Evolutionary conservation across 768 basidiomycete genomes (phyloP).

Genomic region (Infundibulicybe gibba): DNA sequence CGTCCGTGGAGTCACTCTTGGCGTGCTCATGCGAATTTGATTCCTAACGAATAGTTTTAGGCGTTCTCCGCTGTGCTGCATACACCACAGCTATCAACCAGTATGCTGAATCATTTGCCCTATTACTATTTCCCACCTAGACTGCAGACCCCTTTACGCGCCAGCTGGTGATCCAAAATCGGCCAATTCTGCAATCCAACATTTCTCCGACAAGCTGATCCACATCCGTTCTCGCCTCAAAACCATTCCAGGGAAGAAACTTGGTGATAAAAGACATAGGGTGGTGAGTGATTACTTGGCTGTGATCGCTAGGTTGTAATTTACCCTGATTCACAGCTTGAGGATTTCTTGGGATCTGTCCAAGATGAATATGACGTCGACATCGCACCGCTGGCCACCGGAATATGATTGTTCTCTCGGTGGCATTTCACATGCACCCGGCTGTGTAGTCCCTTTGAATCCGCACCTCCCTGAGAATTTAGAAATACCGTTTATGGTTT

Average conservation of each 20-base stretch:
- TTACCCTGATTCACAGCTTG: slow-evolving; percentile 39
- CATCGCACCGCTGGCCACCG: not conserved
- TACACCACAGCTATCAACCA: slow-evolving; percentile 54
- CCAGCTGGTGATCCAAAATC: slow-evolving; percentile 43
- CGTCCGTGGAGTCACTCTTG: too few species aligned
- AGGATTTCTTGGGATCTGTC: slow-evolving; percentile 57
- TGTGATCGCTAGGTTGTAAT: not conserved
- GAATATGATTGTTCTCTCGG: too few species aligned
- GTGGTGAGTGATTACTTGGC: slow-evolving; percentile 38
- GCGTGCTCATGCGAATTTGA: too few species aligned
- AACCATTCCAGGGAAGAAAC: slow-evolving; percentile 62
- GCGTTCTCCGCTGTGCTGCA: slow-evolving; percentile 67
- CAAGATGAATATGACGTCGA: slow-evolving; percentile 45
- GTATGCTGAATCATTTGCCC: slow-evolving; percentile 21
- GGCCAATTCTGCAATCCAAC: slow-evolving; percentile 60
- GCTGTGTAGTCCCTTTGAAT: too few species aligned
- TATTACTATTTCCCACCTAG: not conserved
- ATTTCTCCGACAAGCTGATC: slow-evolving; percentile 86
- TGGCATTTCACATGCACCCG: too few species aligned
- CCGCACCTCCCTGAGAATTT: too few species aligned
- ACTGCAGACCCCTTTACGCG: slow-evolving; percentile 37
- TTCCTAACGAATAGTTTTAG: slow-evolving; percentile 17
- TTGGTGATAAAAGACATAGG: slow-evolving; percentile 72
- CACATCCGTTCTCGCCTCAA: slow-evolving; percentile 73
- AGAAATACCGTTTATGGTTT: too few species aligned